Percentiles rank a stretch among this genome's conserved stretches.
Evolutionary conservation across 1,139 yeast species (phyloP).

Genomic region (Saccharomycopsis crataegensis): DNA sequence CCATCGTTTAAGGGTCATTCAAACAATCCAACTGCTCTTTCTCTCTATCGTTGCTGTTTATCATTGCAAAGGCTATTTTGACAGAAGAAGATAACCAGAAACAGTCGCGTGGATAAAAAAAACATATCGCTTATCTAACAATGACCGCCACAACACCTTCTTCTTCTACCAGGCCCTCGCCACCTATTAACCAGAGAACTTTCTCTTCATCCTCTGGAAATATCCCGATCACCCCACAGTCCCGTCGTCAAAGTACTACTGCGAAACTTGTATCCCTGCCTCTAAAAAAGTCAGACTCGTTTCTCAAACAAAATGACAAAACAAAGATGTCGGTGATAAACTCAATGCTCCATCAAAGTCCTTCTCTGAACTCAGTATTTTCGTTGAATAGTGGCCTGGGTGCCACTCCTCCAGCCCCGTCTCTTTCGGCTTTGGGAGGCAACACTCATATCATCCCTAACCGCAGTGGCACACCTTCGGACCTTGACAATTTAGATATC

Average conservation of each 20-base stretch:
- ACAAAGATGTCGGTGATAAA: conserved; percentile 14
- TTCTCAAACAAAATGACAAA: not conserved
- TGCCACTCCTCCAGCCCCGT: not conserved
- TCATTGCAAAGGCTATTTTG: too few species aligned
- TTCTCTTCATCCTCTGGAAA: not conserved
- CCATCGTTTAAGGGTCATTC: too few species aligned
- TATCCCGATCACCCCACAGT: not conserved
- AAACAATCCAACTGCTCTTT: too few species aligned
- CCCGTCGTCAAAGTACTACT: conserved; percentile 13
- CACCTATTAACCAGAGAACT: not conserved
- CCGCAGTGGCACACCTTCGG: not conserved
- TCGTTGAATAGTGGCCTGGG: conserved; percentile 5
- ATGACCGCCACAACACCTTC: too few species aligned
- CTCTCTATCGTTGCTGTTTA: too few species aligned
- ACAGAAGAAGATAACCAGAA: too few species aligned
- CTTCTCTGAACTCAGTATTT: conserved; percentile 16
- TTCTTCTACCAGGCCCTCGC: not conserved
- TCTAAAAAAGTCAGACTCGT: not conserved
- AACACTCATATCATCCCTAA: conserved; percentile 12
- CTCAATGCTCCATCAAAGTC: conserved; percentile 13
- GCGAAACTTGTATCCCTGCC: conserved; percentile 16
- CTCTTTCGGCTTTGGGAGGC: not conserved
- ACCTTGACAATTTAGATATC: conserved; percentile 4
- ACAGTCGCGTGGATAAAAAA: too few species aligned
- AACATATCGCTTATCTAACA: too few species aligned